A percentile compares a stretch with the other conserved stretches of the same genome.
These are phyloP conservation scores for Saturnispora diversa DNA, from an alignment of 805 yeast genomes.

Conservation along the genomic window DNA sequence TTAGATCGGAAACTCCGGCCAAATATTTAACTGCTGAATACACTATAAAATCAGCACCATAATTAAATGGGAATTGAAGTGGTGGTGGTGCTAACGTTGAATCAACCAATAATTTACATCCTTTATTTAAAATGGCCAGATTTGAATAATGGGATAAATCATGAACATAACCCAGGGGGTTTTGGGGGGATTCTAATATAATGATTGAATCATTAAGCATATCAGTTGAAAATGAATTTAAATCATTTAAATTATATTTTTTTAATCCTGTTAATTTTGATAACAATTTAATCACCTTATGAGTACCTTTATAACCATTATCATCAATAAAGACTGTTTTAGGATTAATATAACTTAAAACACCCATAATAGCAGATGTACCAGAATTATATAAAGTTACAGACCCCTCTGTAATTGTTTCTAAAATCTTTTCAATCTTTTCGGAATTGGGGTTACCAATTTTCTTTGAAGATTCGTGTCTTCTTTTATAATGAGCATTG, in stretches of 20 bases:
- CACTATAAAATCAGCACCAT: conserved; percentile 45
- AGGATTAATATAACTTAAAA: conserved; percentile 40
- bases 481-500: conserved; percentile 9
- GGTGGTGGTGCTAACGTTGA: conserved; percentile 54
- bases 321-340: conserved; percentile 36
- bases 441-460: conserved; percentile 40
- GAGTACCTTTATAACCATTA: conserved; percentile 46
- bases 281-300: conserved; percentile 39
- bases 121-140: conserved; percentile 37
- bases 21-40: conserved; percentile 51
- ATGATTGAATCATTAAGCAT: conserved; percentile 38
- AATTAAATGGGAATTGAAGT: conserved; percentile 42
- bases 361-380: conserved; percentile 43
- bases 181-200: conserved; percentile 47
- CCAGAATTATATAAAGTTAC: conserved; percentile 45
- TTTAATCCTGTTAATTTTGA: conserved; percentile 35
- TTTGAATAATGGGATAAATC: conserved; percentile 38
- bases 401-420: conserved; percentile 37
- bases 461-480: conserved; percentile 28
- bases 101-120: conserved; percentile 38
- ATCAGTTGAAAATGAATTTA: conserved; percentile 26
- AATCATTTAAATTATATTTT: conserved; percentile 30
- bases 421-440: conserved; percentile 39
- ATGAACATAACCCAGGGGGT: conserved; percentile 40
- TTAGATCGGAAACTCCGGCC: conserved; percentile 47